Evolutionary conservation across 1,284 basidiomycete genomes (phyloP), one percentile per base, ranked within the genome.

Genomic region (Meripilus lineatus): DNA sequence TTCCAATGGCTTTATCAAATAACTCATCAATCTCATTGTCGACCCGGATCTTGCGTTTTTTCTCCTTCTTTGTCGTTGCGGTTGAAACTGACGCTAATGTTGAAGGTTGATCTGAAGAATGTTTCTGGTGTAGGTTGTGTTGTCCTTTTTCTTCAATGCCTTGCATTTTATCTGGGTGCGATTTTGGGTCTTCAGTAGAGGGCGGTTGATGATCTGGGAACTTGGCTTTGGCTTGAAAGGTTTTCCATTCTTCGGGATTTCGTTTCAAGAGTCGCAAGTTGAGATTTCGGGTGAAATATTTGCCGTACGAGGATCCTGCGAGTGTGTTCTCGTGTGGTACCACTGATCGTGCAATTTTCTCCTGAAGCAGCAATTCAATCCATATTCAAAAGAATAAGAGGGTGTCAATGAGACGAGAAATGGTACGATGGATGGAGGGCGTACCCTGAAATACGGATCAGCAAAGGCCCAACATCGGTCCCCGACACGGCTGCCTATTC

Each of bases 371-470:
- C 21, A 3, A 11, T 11, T 38, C 14, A 39, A 33, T 28, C 25
- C 5, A 33, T 10, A 17, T n/a, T 23, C 7, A 10, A 22, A 32
- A 32, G 10, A 13, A 40, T 10, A n/a, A n/a, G n/a, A 30, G 28
- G 28, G 8, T 10, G 28, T 8, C n/a, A 30, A 10, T 30, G 28
- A 30, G 28, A 30, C n/a, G n/a, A 30, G 5, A 35, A 15, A 13
- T 22, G 21, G 7, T 33, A 8, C 22, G 32, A 4, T 22, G 21
- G 14, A 30, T 32, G 17, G 15, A 35, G 7, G 14, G 60, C 73
- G 20, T 50, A 90, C 90, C 71, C 88, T 93, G 53, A 95, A 74
- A 66, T 87, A 96, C 1, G 90, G 86, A 66, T 97, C 94, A 13
- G 89, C 84, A 47, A 78, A 80, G 1, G 75, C 79, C 89, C 91